phyloP scores from a whole-genome alignment of 148 eudicot genomes.

The Salicornia ramosissima region DNA sequence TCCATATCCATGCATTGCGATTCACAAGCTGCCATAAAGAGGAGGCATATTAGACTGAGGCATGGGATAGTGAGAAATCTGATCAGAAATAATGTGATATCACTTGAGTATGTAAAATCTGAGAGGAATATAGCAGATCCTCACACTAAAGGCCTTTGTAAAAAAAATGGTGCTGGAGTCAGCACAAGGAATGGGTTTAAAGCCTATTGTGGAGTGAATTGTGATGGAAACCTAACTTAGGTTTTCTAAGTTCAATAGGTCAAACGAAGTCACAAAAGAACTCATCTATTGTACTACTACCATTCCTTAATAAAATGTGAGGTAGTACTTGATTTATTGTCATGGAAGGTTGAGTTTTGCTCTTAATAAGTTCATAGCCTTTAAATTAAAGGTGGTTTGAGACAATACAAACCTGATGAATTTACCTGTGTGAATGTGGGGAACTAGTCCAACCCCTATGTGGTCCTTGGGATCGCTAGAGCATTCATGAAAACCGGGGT shows the following conservation, averaged over 20 bases:
- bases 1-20: background rate
- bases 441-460: background rate
- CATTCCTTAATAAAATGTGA: background rate
- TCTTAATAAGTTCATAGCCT: background rate
- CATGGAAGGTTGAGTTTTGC: background rate
- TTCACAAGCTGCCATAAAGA: background rate
- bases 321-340: background rate
- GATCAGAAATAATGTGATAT: background rate
- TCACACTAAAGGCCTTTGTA: background rate
- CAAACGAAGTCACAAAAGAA: background rate
- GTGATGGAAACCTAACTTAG: background rate
- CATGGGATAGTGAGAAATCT: background rate
- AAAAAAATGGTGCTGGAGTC: background rate
- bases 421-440: slow-evolving; percentile 1
- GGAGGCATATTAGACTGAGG: background rate
- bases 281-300: background rate
- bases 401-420: background rate
- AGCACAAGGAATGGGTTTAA: background rate
- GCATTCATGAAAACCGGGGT: background rate
- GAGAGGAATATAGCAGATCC: background rate
- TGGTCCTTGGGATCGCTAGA: background rate
- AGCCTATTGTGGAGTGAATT: background rate
- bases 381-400: background rate
- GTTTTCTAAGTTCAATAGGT: too few species aligned
- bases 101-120: background rate